phyloP scores from a whole-genome alignment of 805 yeast genomes.

The Zygotorulaspora florentina region DNA sequence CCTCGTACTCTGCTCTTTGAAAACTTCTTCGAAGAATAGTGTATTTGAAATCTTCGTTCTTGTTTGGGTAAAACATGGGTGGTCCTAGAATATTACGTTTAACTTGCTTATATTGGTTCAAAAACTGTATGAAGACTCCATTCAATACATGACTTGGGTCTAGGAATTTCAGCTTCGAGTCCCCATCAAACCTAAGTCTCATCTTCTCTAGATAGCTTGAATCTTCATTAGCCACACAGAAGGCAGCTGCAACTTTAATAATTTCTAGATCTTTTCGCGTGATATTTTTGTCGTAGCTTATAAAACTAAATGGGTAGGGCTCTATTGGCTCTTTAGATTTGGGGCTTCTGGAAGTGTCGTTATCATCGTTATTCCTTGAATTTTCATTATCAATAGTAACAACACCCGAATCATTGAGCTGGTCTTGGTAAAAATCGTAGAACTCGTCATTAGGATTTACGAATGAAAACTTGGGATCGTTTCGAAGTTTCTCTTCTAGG shows the following conservation, averaged over 20 bases:
- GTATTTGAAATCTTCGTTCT: conserved; percentile 30
- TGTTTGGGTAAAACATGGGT: conserved; percentile 21
- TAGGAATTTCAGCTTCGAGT: conserved; percentile 66
- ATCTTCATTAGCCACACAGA: conserved; percentile 57
- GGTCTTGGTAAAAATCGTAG: conserved; percentile 47
- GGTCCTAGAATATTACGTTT: conserved; percentile 19
- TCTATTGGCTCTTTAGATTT: conserved; percentile 26
- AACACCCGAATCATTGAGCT: neutral
- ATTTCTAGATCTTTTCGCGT: conserved; percentile 63
- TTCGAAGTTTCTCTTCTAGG: conserved; percentile 59
- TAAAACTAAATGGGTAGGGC: conserved; percentile 26
- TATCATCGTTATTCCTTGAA: neutral
- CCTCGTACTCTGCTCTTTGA: conserved; percentile 52
- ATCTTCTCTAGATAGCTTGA: conserved; percentile 41
- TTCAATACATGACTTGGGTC: conserved; percentile 57
- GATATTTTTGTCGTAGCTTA: conserved; percentile 36
- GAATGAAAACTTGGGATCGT: conserved; percentile 59
- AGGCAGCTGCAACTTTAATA: conserved; percentile 68
- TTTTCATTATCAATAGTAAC: conserved; percentile 35
- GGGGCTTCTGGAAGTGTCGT: neutral
- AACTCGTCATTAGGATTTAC: conserved; percentile 51
- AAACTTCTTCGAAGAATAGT: conserved; percentile 45
- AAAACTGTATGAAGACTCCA: conserved; percentile 43
- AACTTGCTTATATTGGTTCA: conserved; percentile 51
- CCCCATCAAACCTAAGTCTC: conserved; percentile 33